phyloP scores from a whole-genome alignment of 2,329 filamentous ascomycete genomes.

The Seiridium cupressi region DNA sequence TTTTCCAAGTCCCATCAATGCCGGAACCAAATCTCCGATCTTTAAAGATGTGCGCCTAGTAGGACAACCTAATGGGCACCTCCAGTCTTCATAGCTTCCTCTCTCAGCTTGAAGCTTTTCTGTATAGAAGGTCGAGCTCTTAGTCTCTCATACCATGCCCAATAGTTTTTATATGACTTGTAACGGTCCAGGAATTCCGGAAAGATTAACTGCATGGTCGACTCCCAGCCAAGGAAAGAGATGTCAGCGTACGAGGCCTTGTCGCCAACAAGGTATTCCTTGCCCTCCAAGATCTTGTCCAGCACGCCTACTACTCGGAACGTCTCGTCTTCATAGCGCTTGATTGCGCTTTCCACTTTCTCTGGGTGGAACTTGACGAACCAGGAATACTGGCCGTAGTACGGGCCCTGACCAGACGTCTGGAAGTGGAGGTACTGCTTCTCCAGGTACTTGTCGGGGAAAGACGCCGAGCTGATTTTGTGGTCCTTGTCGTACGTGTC shows the following conservation, averaged over 20 bases:
- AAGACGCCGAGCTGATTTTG: conserved; percentile 33
- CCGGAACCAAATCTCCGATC: not conserved
- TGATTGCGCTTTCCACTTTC: conserved; percentile 16
- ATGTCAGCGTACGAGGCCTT: conserved; percentile 33
- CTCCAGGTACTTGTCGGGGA: conserved; percentile 30
- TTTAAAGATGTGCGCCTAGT: not conserved
- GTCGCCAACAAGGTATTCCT: conserved; percentile 33
- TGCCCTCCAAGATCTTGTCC: conserved; percentile 28
- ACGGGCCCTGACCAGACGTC: conserved; percentile 39
- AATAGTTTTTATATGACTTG: conserved; percentile 32
- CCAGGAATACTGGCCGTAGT: conserved; percentile 36
- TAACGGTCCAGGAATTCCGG: not conserved
- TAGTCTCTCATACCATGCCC: conserved; percentile 31
- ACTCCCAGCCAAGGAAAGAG: conserved; percentile 28
- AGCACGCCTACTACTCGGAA: conserved; percentile 24
- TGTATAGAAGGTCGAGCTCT: conserved; percentile 27
- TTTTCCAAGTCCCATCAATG: not conserved
- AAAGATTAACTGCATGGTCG: not conserved
- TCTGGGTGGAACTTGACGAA: conserved; percentile 31
- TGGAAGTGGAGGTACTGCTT: conserved; percentile 44
- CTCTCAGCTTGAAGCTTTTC: conserved; percentile 13
- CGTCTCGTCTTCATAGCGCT: conserved; percentile 24
- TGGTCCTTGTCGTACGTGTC: conserved; percentile 40
- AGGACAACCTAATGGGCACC: not conserved
- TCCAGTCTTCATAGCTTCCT: conserved; percentile 2